Percentiles rank a stretch among this genome's conserved stretches.
Conservation (phyloP, 2,329 filamentous ascomycete genomes). For the Venturiaceae sp. region DNA sequence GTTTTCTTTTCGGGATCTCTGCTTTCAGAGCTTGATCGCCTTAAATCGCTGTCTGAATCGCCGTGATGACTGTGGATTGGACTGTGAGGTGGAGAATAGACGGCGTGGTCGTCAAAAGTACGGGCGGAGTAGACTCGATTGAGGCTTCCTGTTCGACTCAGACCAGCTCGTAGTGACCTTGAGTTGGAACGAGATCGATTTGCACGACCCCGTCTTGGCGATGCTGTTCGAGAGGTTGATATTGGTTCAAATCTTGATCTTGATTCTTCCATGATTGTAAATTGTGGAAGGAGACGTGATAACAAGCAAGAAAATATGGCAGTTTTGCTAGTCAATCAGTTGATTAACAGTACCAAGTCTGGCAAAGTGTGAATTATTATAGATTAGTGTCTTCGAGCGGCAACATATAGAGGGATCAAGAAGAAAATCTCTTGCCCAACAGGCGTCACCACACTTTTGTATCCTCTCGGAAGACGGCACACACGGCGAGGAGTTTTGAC, state of each 20-base stretch:
- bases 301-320: neutral
- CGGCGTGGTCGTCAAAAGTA: constrained; percentile 7
- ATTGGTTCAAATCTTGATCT: constrained; percentile 5
- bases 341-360: neutral
- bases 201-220: neutral
- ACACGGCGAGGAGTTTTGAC: neutral
- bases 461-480: neutral
- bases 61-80: neutral
- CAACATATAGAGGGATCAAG: neutral
- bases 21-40: neutral
- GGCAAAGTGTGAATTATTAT: neutral
- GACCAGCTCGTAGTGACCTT: neutral
- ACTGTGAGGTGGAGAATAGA: neutral
- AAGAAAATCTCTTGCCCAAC: neutral
- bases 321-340: neutral
- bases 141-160: neutral
- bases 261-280: neutral
- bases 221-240: neutral
- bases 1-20: neutral
- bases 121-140: constrained; percentile 2
- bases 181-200: constrained; percentile 4
- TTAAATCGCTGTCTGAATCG: neutral
- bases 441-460: neutral
- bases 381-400: neutral
- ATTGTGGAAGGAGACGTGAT: neutral